phyloP scores from a whole-genome alignment of 1,139 yeast species.

The Sugiyamaella sp. region DNA sequence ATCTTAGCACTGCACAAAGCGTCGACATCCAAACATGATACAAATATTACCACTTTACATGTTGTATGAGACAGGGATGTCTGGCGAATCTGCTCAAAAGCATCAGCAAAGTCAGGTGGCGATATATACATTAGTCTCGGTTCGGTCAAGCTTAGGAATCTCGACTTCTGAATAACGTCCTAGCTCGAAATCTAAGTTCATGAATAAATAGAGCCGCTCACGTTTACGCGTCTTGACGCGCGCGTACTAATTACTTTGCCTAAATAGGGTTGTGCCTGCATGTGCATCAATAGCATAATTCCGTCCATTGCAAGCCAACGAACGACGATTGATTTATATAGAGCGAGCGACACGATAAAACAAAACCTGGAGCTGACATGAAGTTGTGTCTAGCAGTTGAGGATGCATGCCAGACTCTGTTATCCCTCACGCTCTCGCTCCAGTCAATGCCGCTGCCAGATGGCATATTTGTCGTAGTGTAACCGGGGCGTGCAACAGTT shows the following conservation, averaged over 20 bases:
- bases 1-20: constrained; percentile 89
- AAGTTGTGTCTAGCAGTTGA: no score
- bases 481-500: no score
- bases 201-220: not conserved
- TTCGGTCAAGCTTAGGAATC: not conserved
- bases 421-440: no score
- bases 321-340: not conserved
- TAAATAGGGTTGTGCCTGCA: not conserved
- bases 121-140: constrained; percentile 21
- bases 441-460: no score
- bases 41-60: constrained; percentile 84
- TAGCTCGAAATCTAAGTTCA: not conserved
- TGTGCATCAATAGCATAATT: no score
- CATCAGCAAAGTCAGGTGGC: constrained; percentile 20
- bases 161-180: not conserved
- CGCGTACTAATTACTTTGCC: not conserved
- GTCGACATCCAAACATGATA: constrained; percentile 88
- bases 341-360: no score
- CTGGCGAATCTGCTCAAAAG: constrained; percentile 18
- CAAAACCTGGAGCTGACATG: no score
- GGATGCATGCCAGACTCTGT: not conserved
- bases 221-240: not conserved
- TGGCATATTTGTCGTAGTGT: no score
- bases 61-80: constrained; percentile 49
- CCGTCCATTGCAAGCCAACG: no score